A percentile compares a stretch with the other conserved stretches of the same genome.
phyloP scores from a whole-genome alignment of 2,329 filamentous ascomycete species.

The Fusarium phyllophilum region DNA sequence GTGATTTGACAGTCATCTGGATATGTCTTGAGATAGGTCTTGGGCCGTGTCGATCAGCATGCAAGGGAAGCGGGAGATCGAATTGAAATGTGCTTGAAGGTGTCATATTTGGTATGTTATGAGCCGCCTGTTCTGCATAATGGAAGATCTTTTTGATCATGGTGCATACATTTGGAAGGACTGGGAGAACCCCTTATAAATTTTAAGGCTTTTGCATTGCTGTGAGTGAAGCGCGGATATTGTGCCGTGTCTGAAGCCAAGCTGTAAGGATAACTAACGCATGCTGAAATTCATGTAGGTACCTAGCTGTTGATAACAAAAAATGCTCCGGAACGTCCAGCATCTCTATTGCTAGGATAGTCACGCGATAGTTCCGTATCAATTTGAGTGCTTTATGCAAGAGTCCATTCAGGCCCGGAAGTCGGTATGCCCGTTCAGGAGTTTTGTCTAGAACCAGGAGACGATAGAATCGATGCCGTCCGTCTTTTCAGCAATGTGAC shows the following conservation, averaged over 20 bases:
- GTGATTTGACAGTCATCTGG: slow-evolving; percentile 23
- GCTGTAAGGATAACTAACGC: not conserved
- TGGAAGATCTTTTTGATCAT: not conserved
- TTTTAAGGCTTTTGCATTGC: not conserved
- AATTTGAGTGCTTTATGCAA: slow-evolving; percentile 8
- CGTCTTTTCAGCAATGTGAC: slow-evolving; percentile 13
- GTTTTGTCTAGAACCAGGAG: not conserved
- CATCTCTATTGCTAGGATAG: not conserved
- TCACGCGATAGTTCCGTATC: not conserved
- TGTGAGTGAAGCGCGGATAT: not conserved
- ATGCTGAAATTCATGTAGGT: not conserved
- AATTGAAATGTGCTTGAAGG: slow-evolving; percentile 6
- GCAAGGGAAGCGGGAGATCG: slow-evolving; percentile 26
- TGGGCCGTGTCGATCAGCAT: slow-evolving; percentile 28
- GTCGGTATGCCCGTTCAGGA: slow-evolving; percentile 3
- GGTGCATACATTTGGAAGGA: not conserved
- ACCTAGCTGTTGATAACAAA: not conserved
- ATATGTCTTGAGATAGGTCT: slow-evolving; percentile 13
- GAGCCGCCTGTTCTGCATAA: not conserved
- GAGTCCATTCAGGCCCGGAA: slow-evolving; percentile 3
- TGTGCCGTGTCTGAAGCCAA: not conserved
- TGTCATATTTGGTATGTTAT: slow-evolving; percentile 9
- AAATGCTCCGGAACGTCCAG: not conserved
- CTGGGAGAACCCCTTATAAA: not conserved
- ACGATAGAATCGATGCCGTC: not conserved